These are phyloP conservation scores for Coemansia sp. DNA, from an alignment of 192 early-diverging fungal genomes.

Conservation along the genomic window DNA sequence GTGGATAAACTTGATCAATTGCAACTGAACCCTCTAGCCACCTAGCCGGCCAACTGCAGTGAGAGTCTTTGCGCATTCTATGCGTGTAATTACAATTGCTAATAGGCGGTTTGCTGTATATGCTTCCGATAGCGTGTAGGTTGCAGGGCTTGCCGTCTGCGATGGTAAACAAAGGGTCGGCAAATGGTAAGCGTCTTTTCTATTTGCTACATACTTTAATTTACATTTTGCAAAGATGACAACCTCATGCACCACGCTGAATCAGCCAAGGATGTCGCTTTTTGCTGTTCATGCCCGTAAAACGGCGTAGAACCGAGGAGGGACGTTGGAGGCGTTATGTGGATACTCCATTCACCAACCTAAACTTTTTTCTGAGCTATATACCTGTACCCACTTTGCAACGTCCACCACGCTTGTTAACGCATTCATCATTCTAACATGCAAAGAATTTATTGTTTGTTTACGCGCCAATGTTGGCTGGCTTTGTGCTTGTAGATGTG, in stretches of 20 bases:
- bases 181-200: not conserved
- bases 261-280: not conserved
- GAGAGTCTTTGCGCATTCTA: not conserved
- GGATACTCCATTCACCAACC: slow-evolving; percentile 18
- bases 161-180: not conserved
- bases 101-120: not conserved
- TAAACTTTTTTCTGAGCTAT: slow-evolving; percentile 11
- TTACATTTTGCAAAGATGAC: slow-evolving; percentile 35
- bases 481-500: not conserved
- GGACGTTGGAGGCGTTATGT: slow-evolving; percentile 1
- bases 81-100: not conserved
- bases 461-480: too few relatives aligned
- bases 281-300: slow-evolving; percentile 2
- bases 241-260: slow-evolving; percentile 53
- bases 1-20: slow-evolving; percentile 20
- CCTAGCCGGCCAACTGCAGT: not conserved
- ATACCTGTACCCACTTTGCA: too few relatives aligned
- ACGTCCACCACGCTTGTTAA: too few relatives aligned
- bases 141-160: not conserved
- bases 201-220: not conserved
- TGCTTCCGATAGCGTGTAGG: not conserved
- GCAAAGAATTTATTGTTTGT: not conserved
- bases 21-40: slow-evolving; percentile 3
- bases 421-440: too few relatives aligned
- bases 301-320: not conserved